phyloP scores from a whole-genome alignment of 2,329 filamentous ascomycete genomes.

The Orbilia blumenaviensis region DNA sequence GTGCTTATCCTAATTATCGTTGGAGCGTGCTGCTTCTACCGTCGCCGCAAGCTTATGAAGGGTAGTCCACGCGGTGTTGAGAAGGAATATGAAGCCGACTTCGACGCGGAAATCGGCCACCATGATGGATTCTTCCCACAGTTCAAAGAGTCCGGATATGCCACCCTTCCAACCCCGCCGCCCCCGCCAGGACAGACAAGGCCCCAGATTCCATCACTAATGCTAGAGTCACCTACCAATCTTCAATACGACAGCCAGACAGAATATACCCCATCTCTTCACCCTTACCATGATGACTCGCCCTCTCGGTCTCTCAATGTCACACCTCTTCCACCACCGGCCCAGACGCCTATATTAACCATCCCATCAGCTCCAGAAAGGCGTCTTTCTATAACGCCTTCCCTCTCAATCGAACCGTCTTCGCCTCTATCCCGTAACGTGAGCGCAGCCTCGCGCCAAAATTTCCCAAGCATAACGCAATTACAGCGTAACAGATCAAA shows the following conservation, averaged over 20 bases:
- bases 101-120: slow-evolving; percentile 40
- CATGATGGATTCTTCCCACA: slow-evolving; percentile 47
- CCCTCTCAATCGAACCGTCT: slow-evolving; percentile 27
- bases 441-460: slow-evolving; percentile 30
- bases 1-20: slow-evolving; percentile 62
- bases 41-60: slow-evolving; percentile 57
- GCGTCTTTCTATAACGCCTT: slow-evolving; percentile 20
- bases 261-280: slow-evolving; percentile 36
- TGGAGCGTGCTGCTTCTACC: slow-evolving; percentile 62
- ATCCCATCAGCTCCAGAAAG: slow-evolving; percentile 21
- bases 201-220: slow-evolving; percentile 27
- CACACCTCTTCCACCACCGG: slow-evolving; percentile 27
- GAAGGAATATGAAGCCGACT: slow-evolving; percentile 47
- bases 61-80: slow-evolving; percentile 9
- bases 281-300: slow-evolving; percentile 42
- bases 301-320: slow-evolving; percentile 31
- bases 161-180: slow-evolving; percentile 34
- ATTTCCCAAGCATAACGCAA: slow-evolving; percentile 41
- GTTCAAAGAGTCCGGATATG: slow-evolving; percentile 51
- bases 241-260: slow-evolving; percentile 37
- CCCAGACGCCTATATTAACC: slow-evolving; percentile 1
- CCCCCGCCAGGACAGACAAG: slow-evolving; percentile 26
- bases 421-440: slow-evolving; percentile 50
- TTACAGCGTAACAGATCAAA: slow-evolving; percentile 17
- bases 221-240: background rate